Evolutionary conservation across 768 basidiomycete genomes (phyloP).

Genomic region (Boletellus ananiceps): DNA sequence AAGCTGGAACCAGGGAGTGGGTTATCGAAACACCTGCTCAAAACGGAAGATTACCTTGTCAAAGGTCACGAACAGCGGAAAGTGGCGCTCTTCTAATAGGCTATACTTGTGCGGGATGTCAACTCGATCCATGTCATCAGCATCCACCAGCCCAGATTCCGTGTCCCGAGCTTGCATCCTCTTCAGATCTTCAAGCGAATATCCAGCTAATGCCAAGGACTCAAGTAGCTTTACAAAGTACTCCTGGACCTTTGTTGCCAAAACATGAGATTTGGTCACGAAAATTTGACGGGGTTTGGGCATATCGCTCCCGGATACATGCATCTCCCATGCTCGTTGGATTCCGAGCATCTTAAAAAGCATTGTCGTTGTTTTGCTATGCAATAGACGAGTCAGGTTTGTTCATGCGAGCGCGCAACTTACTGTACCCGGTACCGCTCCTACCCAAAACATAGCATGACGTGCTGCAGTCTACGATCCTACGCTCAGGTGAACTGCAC

Average conservation of each 20-base stretch:
- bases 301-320: conserved; percentile 20
- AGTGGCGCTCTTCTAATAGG: conserved; percentile 52
- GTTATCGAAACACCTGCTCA: neutral
- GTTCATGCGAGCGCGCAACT: neutral
- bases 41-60: conserved; percentile 41
- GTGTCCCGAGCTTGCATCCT: conserved; percentile 19
- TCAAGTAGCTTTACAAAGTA: conserved; percentile 52
- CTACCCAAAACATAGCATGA: conserved; percentile 67
- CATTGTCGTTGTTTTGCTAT: conserved; percentile 73
- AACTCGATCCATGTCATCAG: conserved; percentile 24
- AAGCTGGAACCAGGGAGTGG: conserved; percentile 11
- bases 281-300: conserved; percentile 64
- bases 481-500: conserved; percentile 43
- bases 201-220: conserved; percentile 37
- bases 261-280: conserved; percentile 62
- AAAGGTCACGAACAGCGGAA: conserved; percentile 67
- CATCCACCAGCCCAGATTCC: conserved; percentile 33
- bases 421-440: conserved; percentile 65
- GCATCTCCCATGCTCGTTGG: conserved; percentile 49
- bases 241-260: conserved; percentile 67
- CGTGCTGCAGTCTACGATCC: conserved; percentile 52
- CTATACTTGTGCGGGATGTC: conserved; percentile 47
- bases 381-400: neutral
- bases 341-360: conserved; percentile 71
- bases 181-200: conserved; percentile 38